Conservation (phyloP, 441 rosid species). For the Kokia cookei region DNA sequence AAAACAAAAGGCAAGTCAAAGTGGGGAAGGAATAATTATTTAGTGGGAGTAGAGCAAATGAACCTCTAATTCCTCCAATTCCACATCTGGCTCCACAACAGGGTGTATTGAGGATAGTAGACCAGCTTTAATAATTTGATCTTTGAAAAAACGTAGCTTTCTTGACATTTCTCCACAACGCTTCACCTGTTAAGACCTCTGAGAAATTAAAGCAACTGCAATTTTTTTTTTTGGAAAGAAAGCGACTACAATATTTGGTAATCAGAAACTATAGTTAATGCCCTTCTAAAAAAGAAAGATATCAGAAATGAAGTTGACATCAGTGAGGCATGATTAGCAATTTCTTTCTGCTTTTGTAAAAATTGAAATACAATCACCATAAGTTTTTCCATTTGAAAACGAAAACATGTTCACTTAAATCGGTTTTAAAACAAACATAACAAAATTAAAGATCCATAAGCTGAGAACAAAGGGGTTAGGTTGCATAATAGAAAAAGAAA, state of each 20-base stretch:
- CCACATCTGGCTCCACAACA: conserved; percentile 65
- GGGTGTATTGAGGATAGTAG: conserved; percentile 51
- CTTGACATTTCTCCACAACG: conserved; percentile 98
- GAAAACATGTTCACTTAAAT: neutral
- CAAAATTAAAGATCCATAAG: neutral
- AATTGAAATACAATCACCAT: neutral
- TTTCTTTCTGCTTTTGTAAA: neutral
- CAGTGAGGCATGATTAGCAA: neutral
- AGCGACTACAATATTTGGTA: conserved; percentile 5
- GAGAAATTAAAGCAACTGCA: conserved; percentile 19
- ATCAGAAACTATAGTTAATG: neutral
- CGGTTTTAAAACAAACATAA: neutral
- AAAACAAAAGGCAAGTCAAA: conserved; percentile 8
- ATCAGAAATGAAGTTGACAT: neutral
- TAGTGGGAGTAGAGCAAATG: conserved; percentile 8
- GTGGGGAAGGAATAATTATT: neutral
- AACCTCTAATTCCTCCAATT: conserved; percentile 94
- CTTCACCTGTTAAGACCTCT: conserved; percentile 61
- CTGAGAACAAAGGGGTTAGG: neutral
- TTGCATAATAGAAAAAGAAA: neutral
- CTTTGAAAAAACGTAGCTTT: conserved; percentile 82
- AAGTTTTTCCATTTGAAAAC: neutral
- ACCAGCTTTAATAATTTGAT: conserved; percentile 87
- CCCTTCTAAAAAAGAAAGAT: neutral
- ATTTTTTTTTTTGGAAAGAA: conserved; percentile 4